Conservation (phyloP, 306 rosid species). For the Fragaria vesca region DNA sequence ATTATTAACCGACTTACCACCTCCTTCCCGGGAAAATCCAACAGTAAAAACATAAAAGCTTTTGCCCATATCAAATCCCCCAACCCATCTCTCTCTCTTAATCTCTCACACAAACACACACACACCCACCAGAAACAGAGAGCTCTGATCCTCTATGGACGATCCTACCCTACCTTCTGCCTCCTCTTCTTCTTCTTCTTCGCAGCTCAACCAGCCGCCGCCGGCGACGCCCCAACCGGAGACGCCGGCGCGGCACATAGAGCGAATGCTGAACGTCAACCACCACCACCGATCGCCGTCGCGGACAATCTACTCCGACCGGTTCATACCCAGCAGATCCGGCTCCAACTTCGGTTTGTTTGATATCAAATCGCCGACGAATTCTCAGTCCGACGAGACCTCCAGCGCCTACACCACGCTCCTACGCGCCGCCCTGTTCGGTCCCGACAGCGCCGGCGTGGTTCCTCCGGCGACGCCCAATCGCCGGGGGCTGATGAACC, state of each 20-base stretch:
- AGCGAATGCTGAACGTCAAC: slow-evolving; percentile 70
- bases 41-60: slow-evolving; percentile 7
- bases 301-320: slow-evolving; percentile 82
- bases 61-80: not conserved
- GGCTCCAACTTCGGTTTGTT: slow-evolving; percentile 74
- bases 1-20: slow-evolving; percentile 32
- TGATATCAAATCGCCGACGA: slow-evolving; percentile 41
- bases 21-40: slow-evolving; percentile 34
- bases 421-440: slow-evolving; percentile 73
- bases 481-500: slow-evolving; percentile 46
- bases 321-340: slow-evolving; percentile 90
- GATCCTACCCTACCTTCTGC: slow-evolving; percentile 31
- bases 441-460: slow-evolving; percentile 60
- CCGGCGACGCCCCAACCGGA: slow-evolving; percentile 32
- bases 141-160: slow-evolving; percentile 50
- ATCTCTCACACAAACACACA: not conserved
- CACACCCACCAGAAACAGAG: not conserved
- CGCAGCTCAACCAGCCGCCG: slow-evolving; percentile 45
- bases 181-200: slow-evolving; percentile 21
- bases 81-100: not conserved
- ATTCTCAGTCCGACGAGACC: slow-evolving; percentile 48
- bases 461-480: slow-evolving; percentile 63
- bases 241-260: slow-evolving; percentile 60
- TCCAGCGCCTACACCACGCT: slow-evolving; percentile 65
- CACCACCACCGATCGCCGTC: slow-evolving; percentile 71